A percentile compares a stretch with the other conserved stretches of the same genome.
phyloP scores from a whole-genome alignment of 352 stramenopile species.

The Aphanomyces euteiches region DNA sequence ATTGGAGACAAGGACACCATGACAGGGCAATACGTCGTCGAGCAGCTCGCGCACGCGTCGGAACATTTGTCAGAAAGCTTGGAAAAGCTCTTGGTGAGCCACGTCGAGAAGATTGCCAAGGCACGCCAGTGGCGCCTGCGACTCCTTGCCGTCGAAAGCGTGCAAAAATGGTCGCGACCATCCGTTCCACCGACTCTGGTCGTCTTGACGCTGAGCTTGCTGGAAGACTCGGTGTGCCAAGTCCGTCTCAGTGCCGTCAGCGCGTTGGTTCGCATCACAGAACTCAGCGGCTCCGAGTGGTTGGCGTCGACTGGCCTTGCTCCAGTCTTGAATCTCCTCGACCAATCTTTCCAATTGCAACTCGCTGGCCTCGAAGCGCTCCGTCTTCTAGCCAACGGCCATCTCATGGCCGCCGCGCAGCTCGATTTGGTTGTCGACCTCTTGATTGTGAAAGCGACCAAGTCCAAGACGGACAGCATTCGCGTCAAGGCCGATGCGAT shows the following conservation, averaged over 20 bases:
- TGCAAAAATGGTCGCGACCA: slow-evolving; percentile 69
- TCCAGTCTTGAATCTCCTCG: slow-evolving; percentile 4
- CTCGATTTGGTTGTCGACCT: background rate
- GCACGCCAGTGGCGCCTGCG: slow-evolving; percentile 83
- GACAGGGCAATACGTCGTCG: slow-evolving; percentile 70
- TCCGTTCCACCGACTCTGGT: slow-evolving; percentile 63
- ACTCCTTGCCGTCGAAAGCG: slow-evolving; percentile 82
- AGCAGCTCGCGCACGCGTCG: slow-evolving; percentile 77
- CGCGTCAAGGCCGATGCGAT: slow-evolving; percentile 16
- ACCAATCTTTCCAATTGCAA: slow-evolving; percentile 19
- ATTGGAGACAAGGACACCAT: slow-evolving; percentile 76
- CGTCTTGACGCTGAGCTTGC: slow-evolving; percentile 53
- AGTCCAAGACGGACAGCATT: slow-evolving; percentile 13
- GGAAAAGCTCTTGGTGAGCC: slow-evolving; percentile 32
- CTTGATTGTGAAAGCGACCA: background rate
- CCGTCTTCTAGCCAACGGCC: background rate
- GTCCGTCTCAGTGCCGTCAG: slow-evolving; percentile 61
- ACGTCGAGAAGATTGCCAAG: slow-evolving; percentile 53
- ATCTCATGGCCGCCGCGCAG: background rate
- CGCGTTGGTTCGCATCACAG: slow-evolving; percentile 59
- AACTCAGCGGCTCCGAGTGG: slow-evolving; percentile 75
- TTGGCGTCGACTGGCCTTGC: slow-evolving; percentile 42
- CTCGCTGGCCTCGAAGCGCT: slow-evolving; percentile 13
- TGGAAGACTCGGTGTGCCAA: slow-evolving; percentile 65
- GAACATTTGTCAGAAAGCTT: slow-evolving; percentile 32